phyloP scores from a whole-genome alignment of 306 rosid species.

The Biancaea sappan region DNA sequence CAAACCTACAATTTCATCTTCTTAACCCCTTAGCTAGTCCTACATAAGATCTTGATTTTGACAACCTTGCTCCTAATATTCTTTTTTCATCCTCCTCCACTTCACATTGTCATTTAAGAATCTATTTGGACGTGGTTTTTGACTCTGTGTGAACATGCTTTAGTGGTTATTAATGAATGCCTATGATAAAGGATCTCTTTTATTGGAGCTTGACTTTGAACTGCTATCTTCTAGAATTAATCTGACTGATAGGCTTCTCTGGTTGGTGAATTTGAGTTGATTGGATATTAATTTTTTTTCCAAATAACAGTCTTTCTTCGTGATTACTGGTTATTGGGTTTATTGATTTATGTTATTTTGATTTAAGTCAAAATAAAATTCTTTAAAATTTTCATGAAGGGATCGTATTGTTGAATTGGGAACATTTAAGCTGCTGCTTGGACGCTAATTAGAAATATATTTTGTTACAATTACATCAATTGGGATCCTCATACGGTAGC shows the following conservation, averaged over 20 bases:
- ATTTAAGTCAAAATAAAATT: neutral
- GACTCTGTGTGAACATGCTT: neutral
- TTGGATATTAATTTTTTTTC: neutral
- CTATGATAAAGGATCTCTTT: neutral
- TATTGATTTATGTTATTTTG: neutral
- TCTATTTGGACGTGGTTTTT: neutral
- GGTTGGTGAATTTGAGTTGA: neutral
- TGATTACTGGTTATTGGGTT: neutral
- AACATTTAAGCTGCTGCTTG: neutral
- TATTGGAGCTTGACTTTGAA: constrained; percentile 9
- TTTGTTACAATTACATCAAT: neutral
- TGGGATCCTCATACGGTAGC: neutral
- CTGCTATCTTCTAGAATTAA: neutral
- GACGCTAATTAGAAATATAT: neutral
- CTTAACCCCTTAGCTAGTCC: neutral
- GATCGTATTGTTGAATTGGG: neutral
- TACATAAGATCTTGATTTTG: neutral
- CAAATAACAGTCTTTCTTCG: neutral
- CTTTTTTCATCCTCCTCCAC: neutral
- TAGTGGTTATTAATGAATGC: neutral
- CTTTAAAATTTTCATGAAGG: neutral
- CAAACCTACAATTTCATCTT: neutral
- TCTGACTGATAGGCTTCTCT: neutral
- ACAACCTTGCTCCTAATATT: neutral
- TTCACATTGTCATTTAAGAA: neutral